A percentile compares a stretch with the other conserved stretches of the same genome.
Conservation (phyloP, 129 eudicot genomes). For the Solidago caesia region DNA sequence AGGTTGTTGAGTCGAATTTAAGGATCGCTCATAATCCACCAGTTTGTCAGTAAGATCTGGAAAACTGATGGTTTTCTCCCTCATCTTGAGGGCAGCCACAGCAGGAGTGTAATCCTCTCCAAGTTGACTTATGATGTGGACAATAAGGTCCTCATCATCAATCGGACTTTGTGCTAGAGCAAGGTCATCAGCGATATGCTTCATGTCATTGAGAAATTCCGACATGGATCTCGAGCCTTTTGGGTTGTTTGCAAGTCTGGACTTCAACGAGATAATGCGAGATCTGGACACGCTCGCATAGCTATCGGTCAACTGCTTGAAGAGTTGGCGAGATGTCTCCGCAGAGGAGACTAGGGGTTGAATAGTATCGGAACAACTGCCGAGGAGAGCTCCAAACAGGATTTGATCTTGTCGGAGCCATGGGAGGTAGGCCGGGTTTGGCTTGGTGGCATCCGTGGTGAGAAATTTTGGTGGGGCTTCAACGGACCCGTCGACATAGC, state of each 20-base stretch:
- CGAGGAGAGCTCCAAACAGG: too few species aligned
- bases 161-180: background rate
- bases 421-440: background rate
- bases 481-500: background rate
- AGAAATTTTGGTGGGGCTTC: background rate
- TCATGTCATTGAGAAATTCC: background rate
- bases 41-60: background rate
- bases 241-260: background rate
- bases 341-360: slow-evolving; percentile 8
- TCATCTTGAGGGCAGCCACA: background rate
- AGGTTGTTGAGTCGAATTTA: background rate
- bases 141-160: too few species aligned
- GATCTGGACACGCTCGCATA: background rate
- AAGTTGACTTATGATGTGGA: background rate
- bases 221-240: background rate
- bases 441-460: background rate
- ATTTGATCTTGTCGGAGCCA: slow-evolving; percentile 14
- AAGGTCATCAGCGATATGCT: background rate
- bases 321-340: background rate
- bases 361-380: background rate
- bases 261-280: too few species aligned
- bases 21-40: background rate
- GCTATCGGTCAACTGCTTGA: background rate
- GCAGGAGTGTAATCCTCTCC: background rate
- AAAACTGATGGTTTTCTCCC: background rate